Base-by-base conservation (phyloP, 176 grass and related monocot genomes). In the Oryza rufipogon region DNA sequence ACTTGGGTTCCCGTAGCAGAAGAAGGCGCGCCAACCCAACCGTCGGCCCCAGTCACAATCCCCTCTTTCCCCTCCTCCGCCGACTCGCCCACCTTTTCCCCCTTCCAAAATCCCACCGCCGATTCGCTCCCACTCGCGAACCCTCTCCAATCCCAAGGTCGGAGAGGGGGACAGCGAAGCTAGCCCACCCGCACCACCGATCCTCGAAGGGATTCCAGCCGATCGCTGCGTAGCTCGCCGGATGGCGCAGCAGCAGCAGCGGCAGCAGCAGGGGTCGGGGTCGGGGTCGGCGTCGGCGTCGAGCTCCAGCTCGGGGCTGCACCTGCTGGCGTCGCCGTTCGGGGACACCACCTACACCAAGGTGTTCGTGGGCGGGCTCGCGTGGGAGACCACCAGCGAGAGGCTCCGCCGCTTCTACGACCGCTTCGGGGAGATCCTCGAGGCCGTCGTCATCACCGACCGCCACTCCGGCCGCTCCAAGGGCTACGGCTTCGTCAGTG, bases 301-400 rank as follows among this genome's bases (percentile, higher is more conserved):
- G 87, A 98, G 96, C 93, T 98, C 96, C 19, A 96, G 89, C 89
- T 98, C 91, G 34, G 96, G 96, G 44, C 89, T 92, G 83, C 93
- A 96, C 84, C 65, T 93, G 16, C 81, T 87, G 42, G 81, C 84
- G 28, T 98, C 91, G 17, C 91, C 89, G 68, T 95, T 98, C 56
- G 93, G 93, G 66, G 93, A 98, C 83, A 96, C 96, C 48, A 98
- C 93, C 66, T 88, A 95, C 89, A 98, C 96, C 77, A 98, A 98
- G 89, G 89, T 98, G 42, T 98, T 98, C 80, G 93, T 98, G 1
- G 96, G 96, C 13, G 96, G 96, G 13, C 93, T 98, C 26, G 93
- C 96, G 14, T 98, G 96, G 96, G 96, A 98, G 88, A 98, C 96
- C 68, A 96, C 84, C 81, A 98, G 93, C 82, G 93, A 94, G 46